Percentiles rank a stretch among this genome's conserved stretches.
phyloP scores from a whole-genome alignment of 192 early-diverging fungal species.

The Irineochytrium annulatum region DNA sequence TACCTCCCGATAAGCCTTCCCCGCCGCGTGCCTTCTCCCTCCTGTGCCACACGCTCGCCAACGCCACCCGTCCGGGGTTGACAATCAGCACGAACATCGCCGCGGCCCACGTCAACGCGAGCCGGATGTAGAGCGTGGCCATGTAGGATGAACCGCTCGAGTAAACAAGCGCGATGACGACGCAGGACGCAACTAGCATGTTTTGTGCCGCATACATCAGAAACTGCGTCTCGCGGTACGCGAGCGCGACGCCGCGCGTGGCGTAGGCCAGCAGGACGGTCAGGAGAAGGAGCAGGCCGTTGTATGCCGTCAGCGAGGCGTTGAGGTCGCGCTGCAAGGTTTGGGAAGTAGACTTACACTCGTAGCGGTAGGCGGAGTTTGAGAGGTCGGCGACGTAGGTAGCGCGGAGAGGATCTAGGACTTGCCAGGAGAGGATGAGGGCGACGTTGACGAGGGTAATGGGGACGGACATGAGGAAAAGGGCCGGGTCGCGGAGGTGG shows the following conservation, averaged over 20 bases:
- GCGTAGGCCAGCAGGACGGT: slow-evolving; percentile 4
- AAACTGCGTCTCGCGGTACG: slow-evolving; percentile 2
- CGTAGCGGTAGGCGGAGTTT: neutral
- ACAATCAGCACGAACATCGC: no score
- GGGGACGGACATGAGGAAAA: neutral
- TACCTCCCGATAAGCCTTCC: no score
- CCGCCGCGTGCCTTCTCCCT: no score
- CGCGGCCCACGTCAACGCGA: neutral
- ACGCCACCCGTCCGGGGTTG: no score
- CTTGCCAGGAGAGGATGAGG: neutral
- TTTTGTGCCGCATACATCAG: neutral
- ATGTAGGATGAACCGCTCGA: neutral
- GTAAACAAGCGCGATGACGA: neutral
- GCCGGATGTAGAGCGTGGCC: neutral
- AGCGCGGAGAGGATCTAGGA: neutral
- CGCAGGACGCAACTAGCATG: neutral
- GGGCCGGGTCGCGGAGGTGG: neutral
- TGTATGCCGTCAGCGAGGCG: neutral
- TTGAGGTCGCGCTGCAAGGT: neutral
- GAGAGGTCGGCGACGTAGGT: neutral
- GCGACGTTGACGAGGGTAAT: neutral
- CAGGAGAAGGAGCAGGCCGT: neutral
- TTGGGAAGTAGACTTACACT: neutral
- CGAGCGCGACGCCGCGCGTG: neutral
- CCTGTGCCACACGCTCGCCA: no score